Conservation (phyloP, 2,329 filamentous ascomycete species). For the Stachybotrys echinatus region DNA sequence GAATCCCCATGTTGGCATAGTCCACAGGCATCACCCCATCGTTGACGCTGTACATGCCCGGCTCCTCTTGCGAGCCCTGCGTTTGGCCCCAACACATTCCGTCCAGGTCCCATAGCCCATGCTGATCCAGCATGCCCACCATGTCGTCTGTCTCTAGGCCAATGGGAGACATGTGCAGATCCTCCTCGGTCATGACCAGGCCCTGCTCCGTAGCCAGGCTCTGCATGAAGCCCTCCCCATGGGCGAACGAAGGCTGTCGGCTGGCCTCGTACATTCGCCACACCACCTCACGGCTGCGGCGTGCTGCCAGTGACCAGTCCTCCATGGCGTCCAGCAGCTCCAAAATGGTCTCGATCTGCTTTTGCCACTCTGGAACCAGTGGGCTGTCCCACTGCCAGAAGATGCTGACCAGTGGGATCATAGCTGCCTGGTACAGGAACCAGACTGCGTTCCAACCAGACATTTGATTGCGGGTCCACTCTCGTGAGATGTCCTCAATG, state of each 20-base stretch:
- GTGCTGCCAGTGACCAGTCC: constrained; percentile 58
- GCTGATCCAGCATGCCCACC: constrained; percentile 47
- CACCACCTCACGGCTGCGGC: constrained; percentile 57
- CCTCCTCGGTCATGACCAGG: constrained; percentile 29
- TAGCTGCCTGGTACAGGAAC: constrained; percentile 74
- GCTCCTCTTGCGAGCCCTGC: constrained; percentile 7
- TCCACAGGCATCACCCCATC: constrained; percentile 30
- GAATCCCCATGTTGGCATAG: constrained; percentile 31
- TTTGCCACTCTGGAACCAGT: constrained; percentile 45
- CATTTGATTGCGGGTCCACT: constrained; percentile 68
- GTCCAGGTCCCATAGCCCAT: constrained; percentile 50
- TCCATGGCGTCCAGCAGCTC: constrained; percentile 59
- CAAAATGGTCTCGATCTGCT: constrained; percentile 53
- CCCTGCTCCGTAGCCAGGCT: constrained; percentile 6
- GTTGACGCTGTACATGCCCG: constrained; percentile 19
- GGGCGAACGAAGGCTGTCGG: constrained; percentile 20
- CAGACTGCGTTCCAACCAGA: constrained; percentile 76
- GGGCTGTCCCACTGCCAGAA: constrained; percentile 59
- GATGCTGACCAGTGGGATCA: constrained; percentile 70
- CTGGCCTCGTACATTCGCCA: constrained; percentile 58
- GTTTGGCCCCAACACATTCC: constrained; percentile 47
- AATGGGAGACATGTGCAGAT: constrained; percentile 46
- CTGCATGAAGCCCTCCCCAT: not conserved
- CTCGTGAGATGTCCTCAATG: constrained; percentile 65
- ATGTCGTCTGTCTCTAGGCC: constrained; percentile 45